A percentile compares a stretch with the other conserved stretches of the same genome.
Conservation (phyloP, 257 asterid genomes). For the Solanum medicagineum region DNA sequence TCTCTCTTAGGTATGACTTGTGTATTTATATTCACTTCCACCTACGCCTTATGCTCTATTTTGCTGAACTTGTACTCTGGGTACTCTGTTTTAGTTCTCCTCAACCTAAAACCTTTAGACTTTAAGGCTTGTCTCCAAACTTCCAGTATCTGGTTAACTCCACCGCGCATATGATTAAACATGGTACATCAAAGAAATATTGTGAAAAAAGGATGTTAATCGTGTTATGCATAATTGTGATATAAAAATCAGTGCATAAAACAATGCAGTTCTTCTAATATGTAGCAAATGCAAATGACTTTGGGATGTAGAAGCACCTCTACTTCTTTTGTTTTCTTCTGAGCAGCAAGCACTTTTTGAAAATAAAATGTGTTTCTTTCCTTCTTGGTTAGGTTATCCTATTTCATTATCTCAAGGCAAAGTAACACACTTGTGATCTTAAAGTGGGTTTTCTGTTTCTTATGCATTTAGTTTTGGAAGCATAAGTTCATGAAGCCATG, state of each 20-base stretch:
- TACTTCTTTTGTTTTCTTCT: not conserved
- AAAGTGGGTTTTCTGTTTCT: not conserved
- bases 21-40: not conserved
- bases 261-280: too few relatives aligned
- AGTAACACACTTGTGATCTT: not conserved
- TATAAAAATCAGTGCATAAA: too few relatives aligned
- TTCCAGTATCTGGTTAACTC: not conserved
- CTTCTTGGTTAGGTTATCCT: not conserved
- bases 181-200: not conserved
- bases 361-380: not conserved
- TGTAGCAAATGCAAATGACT: too few relatives aligned
- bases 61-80: not conserved
- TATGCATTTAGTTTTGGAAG: not conserved
- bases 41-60: not conserved
- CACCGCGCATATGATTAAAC: not conserved
- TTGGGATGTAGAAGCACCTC: not conserved
- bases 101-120: not conserved
- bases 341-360: not conserved
- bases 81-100: not conserved
- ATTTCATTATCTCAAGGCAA: not conserved
- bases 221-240: too few relatives aligned
- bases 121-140: not conserved
- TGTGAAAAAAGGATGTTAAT: not conserved
- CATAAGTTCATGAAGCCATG: not conserved
- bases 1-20: not conserved